Evolutionary conservation across 352 stramenopile species (phyloP).

Genomic region (Plasmopara muralis): DNA sequence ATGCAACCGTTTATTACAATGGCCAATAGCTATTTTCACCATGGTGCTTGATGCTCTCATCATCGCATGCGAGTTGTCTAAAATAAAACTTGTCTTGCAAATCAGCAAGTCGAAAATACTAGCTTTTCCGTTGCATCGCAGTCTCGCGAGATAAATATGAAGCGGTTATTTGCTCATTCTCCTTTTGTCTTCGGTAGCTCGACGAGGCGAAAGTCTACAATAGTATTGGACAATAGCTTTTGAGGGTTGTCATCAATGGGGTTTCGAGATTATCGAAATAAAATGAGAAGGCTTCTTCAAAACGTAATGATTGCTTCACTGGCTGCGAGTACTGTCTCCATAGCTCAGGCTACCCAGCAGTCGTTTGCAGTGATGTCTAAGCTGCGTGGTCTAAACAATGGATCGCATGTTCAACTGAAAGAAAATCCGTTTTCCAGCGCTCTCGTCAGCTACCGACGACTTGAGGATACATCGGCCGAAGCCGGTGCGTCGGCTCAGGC

Average conservation of each 20-base stretch:
- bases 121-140: constrained; percentile 21
- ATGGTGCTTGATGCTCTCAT: constrained; percentile 2
- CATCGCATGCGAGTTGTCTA: constrained; percentile 13
- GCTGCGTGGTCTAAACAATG: constrained; percentile 10
- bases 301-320: constrained; percentile 5
- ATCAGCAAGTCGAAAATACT: background rate
- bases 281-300: background rate
- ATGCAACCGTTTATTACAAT: background rate
- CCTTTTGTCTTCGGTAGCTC: constrained; percentile 16
- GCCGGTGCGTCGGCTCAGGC: constrained; percentile 32
- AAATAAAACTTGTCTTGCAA: constrained; percentile 11
- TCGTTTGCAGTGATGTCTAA: constrained; percentile 14
- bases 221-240: background rate
- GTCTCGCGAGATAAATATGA: constrained; percentile 6
- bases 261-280: constrained; percentile 1
- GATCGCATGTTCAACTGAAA: constrained; percentile 5
- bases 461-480: constrained; percentile 11
- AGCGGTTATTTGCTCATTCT: constrained; percentile 14
- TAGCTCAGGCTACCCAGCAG: constrained; percentile 7
- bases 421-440: background rate
- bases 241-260: constrained; percentile 16
- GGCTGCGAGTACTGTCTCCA: constrained; percentile 3
- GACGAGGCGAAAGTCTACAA: constrained; percentile 2
- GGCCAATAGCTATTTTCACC: background rate
- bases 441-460: constrained; percentile 13